These are phyloP conservation scores for Alternaria brassicicola DNA, from an alignment of 2,329 filamentous ascomycete species.

Conservation along the genomic window DNA sequence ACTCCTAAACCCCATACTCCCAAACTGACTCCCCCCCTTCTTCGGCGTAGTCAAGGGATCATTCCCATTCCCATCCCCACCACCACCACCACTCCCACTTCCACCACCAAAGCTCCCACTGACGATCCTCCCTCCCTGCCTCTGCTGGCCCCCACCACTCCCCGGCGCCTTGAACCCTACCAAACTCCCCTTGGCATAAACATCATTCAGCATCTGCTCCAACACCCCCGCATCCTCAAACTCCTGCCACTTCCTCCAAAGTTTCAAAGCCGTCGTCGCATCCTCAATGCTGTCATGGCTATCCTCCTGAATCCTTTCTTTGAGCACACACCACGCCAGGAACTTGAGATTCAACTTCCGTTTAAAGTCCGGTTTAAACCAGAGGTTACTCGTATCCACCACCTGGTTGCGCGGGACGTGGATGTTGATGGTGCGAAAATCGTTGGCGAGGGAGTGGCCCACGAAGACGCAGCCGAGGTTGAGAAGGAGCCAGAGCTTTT, in stretches of 20 bases:
- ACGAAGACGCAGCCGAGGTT: conserved; percentile 95
- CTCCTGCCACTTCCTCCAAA: conserved; percentile 90
- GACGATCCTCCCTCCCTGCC: conserved; percentile 2
- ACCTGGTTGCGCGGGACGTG: conserved; percentile 89
- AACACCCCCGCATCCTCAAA: conserved; percentile 85
- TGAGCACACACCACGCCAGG: conserved; percentile 83
- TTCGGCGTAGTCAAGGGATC: conserved; percentile 61
- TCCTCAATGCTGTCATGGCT: conserved; percentile 97
- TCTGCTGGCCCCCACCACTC: conserved; percentile 22
- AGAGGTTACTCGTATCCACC: conserved; percentile 92
- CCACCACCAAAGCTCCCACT: background rate
- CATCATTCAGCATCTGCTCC: conserved; percentile 82
- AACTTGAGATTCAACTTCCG: conserved; percentile 92
- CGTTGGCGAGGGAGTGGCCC: conserved; percentile 89
- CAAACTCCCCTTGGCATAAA: conserved; percentile 72
- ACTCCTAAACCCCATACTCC: conserved; percentile 46
- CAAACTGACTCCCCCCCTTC: conserved; percentile 49
- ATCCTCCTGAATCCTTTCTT: conserved; percentile 90
- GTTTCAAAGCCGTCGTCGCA: conserved; percentile 83
- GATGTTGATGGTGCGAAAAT: conserved; percentile 98
- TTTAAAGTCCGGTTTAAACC: conserved; percentile 79
- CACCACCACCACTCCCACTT: background rate
- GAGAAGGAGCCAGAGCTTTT: conserved; percentile 95
- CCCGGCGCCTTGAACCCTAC: conserved; percentile 50
- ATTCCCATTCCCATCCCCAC: conserved; percentile 59